Percentiles rank a stretch among this genome's conserved stretches.
Evolutionary conservation across 352 stramenopile genomes (phyloP).

Genomic region (Phytophthora sojae): DNA sequence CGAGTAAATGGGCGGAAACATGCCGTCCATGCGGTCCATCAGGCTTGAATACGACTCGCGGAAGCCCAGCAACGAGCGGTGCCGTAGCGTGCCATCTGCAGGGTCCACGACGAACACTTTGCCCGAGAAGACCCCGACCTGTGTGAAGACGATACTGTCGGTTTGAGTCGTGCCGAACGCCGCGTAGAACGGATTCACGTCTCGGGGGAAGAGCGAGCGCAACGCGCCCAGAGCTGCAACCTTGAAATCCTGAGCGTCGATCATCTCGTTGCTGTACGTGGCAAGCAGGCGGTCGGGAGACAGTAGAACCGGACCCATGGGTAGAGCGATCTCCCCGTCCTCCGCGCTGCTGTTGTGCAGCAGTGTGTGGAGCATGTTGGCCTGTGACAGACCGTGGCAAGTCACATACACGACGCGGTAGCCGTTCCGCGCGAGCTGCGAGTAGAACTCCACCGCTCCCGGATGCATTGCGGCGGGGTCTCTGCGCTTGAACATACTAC

Average conservation of each 20-base stretch:
- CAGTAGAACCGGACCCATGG: conserved; percentile 75
- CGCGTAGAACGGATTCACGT: conserved; percentile 87
- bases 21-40: conserved; percentile 63
- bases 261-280: conserved; percentile 47
- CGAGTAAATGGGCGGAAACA: conserved; percentile 81
- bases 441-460: conserved; percentile 81
- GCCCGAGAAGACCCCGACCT: conserved; percentile 80
- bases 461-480: conserved; percentile 55
- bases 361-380: conserved; percentile 58
- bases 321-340: conserved; percentile 44
- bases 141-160: conserved; percentile 65
- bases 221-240: conserved; percentile 69
- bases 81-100: conserved; percentile 58
- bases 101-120: conserved; percentile 81
- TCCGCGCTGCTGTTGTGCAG: conserved; percentile 31
- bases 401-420: conserved; percentile 88
- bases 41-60: conserved; percentile 76
- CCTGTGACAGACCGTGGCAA: conserved; percentile 62
- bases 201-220: conserved; percentile 69
- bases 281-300: conserved; percentile 69
- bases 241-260: conserved; percentile 72
- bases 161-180: conserved; percentile 74
- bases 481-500: conserved; percentile 58
- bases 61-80: conserved; percentile 69
- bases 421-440: conserved; percentile 67